A percentile compares a stretch with the other conserved stretches of the same genome.
These are phyloP conservation scores for Sechiopsis laciniata DNA, from an alignment of 306 rosid species.

Conservation along the genomic window DNA sequence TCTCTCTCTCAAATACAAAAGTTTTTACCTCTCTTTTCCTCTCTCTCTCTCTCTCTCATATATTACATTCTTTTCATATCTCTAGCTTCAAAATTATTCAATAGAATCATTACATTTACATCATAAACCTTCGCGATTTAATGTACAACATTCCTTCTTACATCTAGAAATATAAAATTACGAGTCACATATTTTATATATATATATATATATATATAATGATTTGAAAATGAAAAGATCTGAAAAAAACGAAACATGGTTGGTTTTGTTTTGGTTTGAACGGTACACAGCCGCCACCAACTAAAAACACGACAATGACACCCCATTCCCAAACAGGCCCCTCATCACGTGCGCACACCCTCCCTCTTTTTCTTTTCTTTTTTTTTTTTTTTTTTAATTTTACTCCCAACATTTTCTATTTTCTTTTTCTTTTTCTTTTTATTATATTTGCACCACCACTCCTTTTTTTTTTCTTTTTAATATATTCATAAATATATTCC, in stretches of 20 bases:
- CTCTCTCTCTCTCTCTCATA: no score
- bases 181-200: no score
- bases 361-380: constrained; percentile 23
- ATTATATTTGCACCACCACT: neutral
- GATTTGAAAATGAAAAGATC: neutral
- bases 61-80: no score
- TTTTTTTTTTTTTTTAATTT: neutral
- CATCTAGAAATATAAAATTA: no score
- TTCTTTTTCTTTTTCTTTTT: neutral
- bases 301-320: constrained; percentile 98
- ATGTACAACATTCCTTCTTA: no score
- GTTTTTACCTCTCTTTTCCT: no score
- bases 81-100: no score
- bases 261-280: neutral
- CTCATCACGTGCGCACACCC: constrained; percentile 87
- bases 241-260: constrained; percentile 8
- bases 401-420: neutral
- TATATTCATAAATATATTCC: neutral
- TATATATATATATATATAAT: no score
- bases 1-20: no score
- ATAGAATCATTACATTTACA: no score
- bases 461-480: neutral
- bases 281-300: constrained; percentile 69
- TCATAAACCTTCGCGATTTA: no score
- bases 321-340: constrained; percentile 84